These are phyloP conservation scores for Cadophora malorum DNA, from an alignment of 2,329 filamentous ascomycete genomes.

Conservation along the genomic window DNA sequence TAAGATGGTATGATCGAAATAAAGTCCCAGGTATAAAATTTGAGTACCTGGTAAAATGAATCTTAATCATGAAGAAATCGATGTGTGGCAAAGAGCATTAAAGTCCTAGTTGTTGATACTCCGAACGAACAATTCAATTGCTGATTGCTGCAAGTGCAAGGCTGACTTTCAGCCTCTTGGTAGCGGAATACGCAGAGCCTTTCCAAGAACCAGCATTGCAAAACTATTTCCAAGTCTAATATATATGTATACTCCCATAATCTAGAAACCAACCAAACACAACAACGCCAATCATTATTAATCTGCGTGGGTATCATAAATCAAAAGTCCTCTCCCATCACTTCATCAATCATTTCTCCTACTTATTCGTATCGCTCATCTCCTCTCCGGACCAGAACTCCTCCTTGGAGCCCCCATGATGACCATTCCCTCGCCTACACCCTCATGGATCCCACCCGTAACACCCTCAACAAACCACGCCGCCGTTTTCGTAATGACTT, in stretches of 20 bases:
- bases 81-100: background rate
- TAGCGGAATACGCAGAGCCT: too few species aligned
- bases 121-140: too few species aligned
- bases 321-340: slow-evolving; percentile 17
- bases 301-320: slow-evolving; percentile 29
- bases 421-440: slow-evolving; percentile 60
- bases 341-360: slow-evolving; percentile 9
- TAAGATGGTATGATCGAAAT: background rate
- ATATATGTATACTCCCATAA: too few species aligned
- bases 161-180: background rate
- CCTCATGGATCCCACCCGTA: slow-evolving; percentile 71
- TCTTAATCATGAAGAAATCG: too few species aligned
- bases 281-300: slow-evolving; percentile 10
- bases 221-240: too few species aligned
- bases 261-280: too few species aligned
- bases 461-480: slow-evolving; percentile 69
- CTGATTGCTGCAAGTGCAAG: background rate
- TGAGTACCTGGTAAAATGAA: too few species aligned
- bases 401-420: slow-evolving; percentile 47
- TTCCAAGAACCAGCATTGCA: too few species aligned
- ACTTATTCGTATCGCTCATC: background rate
- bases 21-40: background rate
- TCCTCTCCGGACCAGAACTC: background rate
- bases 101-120: too few species aligned
- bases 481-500: slow-evolving; percentile 60